These are phyloP conservation scores for Penicillium sp. DNA, from an alignment of 2,329 filamentous ascomycete species.

Conservation along the genomic window DNA sequence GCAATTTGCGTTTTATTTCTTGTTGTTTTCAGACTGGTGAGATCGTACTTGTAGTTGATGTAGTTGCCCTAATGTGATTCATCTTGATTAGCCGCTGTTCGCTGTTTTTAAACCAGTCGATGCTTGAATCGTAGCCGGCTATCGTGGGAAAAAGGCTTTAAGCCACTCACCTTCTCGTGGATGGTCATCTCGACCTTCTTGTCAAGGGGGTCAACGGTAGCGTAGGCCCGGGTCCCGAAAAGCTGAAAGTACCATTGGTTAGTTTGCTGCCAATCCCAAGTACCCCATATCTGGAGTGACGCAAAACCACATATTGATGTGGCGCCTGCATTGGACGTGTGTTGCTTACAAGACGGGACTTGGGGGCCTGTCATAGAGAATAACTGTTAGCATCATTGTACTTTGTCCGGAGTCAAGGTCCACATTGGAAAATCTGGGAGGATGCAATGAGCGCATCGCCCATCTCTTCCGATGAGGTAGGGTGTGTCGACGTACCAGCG, in stretches of 20 bases:
- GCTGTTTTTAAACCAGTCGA: neutral
- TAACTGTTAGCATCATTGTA: conserved; percentile 23
- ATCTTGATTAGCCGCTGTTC: conserved; percentile 27
- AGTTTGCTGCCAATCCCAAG: conserved; percentile 19
- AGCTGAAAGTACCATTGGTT: conserved; percentile 53
- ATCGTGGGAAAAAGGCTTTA: neutral
- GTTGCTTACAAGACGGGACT: conserved; percentile 47
- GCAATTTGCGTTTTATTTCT: neutral
- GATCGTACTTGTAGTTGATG: conserved; percentile 81
- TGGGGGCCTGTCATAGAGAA: conserved; percentile 38
- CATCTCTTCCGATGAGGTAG: conserved; percentile 6
- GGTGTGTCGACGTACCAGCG: conserved; percentile 43
- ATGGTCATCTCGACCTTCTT: conserved; percentile 98
- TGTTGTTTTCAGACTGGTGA: neutral
- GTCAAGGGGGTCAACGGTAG: conserved; percentile 82
- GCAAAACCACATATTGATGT: conserved; percentile 1
- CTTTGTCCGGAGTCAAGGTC: too few relatives aligned
- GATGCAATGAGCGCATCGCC: conserved; percentile 3
- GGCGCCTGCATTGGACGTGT: neutral
- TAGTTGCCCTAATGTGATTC: conserved; percentile 65
- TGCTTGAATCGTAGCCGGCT: neutral
- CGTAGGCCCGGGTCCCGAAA: conserved; percentile 68
- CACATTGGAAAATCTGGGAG: neutral
- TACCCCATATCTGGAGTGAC: neutral
- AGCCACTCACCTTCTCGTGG: conserved; percentile 69